Percentiles rank a stretch among this genome's conserved stretches.
phyloP scores from a whole-genome alignment of 192 early-diverging fungal genomes.

The Rhizophagus sp. region DNA sequence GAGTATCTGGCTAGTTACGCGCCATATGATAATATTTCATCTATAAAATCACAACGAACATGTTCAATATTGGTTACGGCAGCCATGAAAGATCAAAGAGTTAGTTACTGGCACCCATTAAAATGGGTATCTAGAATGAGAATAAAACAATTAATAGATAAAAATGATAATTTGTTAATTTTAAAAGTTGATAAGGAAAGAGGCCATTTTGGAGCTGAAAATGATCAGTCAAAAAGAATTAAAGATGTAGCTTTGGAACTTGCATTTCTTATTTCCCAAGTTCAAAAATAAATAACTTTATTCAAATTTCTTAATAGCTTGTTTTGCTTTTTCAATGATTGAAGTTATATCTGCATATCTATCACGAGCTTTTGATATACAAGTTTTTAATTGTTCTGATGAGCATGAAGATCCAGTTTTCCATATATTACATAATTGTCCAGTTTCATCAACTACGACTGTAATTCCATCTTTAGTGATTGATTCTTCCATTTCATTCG shows the following conservation, averaged over 20 bases:
- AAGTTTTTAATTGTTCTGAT: slow-evolving; percentile 4
- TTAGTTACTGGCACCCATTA: slow-evolving; percentile 80
- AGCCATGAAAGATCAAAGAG: slow-evolving; percentile 80
- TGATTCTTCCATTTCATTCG: slow-evolving; percentile 69
- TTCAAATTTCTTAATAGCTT: background rate
- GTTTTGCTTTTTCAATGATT: background rate
- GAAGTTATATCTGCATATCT: slow-evolving; percentile 1
- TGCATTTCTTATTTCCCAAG: slow-evolving; percentile 51
- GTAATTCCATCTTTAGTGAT: slow-evolving; percentile 56
- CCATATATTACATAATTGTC: slow-evolving; percentile 52
- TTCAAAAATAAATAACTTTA: slow-evolving; percentile 36
- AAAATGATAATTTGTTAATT: slow-evolving; percentile 34
- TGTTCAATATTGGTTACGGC: slow-evolving; percentile 69
- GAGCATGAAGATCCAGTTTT: slow-evolving; percentile 56
- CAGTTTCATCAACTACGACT: slow-evolving; percentile 59
- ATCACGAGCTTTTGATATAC: slow-evolving; percentile 14
- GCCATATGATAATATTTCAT: slow-evolving; percentile 69
- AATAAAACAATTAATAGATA: slow-evolving; percentile 30
- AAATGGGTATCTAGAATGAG: slow-evolving; percentile 83
- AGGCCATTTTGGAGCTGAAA: slow-evolving; percentile 56
- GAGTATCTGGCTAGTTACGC: slow-evolving; percentile 60
- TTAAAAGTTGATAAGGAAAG: slow-evolving; percentile 50
- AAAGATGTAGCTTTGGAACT: slow-evolving; percentile 54
- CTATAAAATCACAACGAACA: slow-evolving; percentile 18
- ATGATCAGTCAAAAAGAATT: slow-evolving; percentile 49